Evolutionary conservation across 805 yeast genomes (phyloP).

Genomic region (Candida coquimbonensis): DNA sequence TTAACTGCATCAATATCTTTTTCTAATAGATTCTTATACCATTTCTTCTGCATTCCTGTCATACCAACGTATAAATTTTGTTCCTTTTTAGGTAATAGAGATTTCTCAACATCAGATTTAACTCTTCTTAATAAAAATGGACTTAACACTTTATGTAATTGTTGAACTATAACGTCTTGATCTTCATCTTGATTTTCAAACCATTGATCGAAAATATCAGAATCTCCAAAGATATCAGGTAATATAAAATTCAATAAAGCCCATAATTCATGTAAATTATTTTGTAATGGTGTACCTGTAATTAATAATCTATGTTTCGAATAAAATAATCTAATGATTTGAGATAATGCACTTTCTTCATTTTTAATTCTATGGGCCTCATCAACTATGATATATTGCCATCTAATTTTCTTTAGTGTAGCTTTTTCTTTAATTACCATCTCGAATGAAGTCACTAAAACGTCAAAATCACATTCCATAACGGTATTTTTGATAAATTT

Average conservation of each 20-base stretch:
- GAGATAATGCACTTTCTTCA: conserved; percentile 87
- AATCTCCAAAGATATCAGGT: conserved; percentile 93
- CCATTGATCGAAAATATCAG: conserved; percentile 89
- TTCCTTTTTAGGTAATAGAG: conserved; percentile 86
- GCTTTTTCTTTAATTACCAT: conserved; percentile 88
- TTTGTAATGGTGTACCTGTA: conserved; percentile 95
- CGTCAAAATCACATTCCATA: conserved; percentile 77
- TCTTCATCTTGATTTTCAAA: conserved; percentile 55
- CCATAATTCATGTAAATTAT: conserved; percentile 94
- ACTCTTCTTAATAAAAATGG: conserved; percentile 88
- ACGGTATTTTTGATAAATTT: conserved; percentile 52
- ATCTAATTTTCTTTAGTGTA: conserved; percentile 69
- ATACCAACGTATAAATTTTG: conserved; percentile 85
- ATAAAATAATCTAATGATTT: conserved; percentile 82
- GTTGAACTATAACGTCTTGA: conserved; percentile 81
- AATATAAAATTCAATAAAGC: conserved; percentile 82
- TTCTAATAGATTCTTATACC: conserved; percentile 86
- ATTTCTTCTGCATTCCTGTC: conserved; percentile 90
- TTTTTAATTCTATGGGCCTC: conserved; percentile 97
- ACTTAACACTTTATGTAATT: conserved; percentile 77
- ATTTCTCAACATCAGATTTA: conserved; percentile 88
- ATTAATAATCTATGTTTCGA: conserved; percentile 79
- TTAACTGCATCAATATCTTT: conserved; percentile 95
- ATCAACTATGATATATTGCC: conserved; percentile 93
- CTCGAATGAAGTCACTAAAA: conserved; percentile 84